Conservation (phyloP, 2,329 filamentous ascomycete genomes). For the Aureobasidium uvarum region DNA sequence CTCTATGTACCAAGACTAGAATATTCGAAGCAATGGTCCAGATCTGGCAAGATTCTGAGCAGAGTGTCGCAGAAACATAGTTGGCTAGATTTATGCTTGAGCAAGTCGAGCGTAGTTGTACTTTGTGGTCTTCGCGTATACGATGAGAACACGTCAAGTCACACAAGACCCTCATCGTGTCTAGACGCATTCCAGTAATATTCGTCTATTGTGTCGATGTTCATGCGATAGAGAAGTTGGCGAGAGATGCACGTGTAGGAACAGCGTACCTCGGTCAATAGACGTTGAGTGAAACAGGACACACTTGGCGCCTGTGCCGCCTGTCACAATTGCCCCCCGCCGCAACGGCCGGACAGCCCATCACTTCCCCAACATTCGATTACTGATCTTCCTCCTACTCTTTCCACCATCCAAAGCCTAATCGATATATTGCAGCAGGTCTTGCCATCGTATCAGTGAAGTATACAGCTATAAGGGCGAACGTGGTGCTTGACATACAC, state of each 20-base stretch:
- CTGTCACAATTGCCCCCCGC: constrained; percentile 2
- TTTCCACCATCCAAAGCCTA: constrained; percentile 7
- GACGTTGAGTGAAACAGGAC: not conserved
- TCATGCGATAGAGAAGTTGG: not conserved
- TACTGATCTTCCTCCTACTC: constrained; percentile 17
- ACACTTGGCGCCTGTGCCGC: constrained; percentile 13
- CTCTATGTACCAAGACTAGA: not conserved
- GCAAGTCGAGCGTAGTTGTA: not conserved
- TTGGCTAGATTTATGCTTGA: not conserved
- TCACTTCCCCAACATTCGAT: constrained; percentile 16
- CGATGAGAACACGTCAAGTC: not conserved
- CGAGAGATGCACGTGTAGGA: not conserved
- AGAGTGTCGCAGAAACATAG: not conserved
- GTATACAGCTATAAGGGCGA: not conserved
- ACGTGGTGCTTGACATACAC: not conserved
- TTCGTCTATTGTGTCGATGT: not conserved
- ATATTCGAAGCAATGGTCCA: not conserved
- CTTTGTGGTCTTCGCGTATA: not conserved
- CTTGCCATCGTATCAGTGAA: not conserved
- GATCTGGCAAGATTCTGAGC: not conserved
- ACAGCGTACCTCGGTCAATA: not conserved
- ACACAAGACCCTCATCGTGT: not conserved
- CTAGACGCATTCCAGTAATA: not conserved
- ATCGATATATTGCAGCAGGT: constrained; percentile 1
- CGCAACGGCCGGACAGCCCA: constrained; percentile 9